phyloP scores from a whole-genome alignment of 495 filamentous ascomycete species.

The Choiromyces venosus region DNA sequence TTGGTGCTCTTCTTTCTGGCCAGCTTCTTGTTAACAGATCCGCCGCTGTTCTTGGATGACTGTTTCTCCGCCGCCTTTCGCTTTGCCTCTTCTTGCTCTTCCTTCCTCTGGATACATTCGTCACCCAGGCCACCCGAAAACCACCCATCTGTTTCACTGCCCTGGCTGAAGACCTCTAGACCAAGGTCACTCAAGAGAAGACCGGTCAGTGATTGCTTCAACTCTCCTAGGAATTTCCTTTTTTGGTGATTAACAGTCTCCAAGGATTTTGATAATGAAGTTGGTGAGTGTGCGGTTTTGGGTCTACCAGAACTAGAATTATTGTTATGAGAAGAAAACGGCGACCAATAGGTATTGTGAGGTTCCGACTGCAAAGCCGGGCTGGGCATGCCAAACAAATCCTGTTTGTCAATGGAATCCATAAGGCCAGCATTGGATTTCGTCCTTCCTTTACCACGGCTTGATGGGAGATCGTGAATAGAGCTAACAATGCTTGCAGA shows the following conservation, averaged over 20 bases:
- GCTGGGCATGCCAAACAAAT: conserved; percentile 62
- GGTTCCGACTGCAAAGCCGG: conserved; percentile 71
- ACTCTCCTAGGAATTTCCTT: conserved; percentile 62
- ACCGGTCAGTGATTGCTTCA: conserved; percentile 74
- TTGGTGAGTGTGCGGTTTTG: conserved; percentile 40
- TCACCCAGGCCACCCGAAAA: conserved; percentile 70
- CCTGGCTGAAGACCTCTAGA: conserved; percentile 71
- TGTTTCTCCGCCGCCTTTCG: conserved; percentile 42
- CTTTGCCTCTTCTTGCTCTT: conserved; percentile 54
- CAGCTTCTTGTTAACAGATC: conserved; percentile 50
- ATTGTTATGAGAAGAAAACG: conserved; percentile 61
- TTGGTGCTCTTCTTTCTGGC: conserved; percentile 57
- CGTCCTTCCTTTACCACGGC: conserved; percentile 42
- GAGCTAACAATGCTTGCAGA: conserved; percentile 33
- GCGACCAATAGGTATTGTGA: conserved; percentile 81
- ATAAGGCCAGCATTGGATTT: conserved; percentile 52
- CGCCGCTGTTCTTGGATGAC: conserved; percentile 35
- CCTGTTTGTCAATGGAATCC: conserved; percentile 63
- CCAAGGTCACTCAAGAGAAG: conserved; percentile 86
- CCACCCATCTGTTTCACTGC: conserved; percentile 91
- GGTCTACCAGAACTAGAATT: conserved; percentile 50
- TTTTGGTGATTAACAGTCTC: conserved; percentile 49
- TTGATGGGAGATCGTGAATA: conserved; percentile 32
- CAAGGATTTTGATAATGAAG: conserved; percentile 35
- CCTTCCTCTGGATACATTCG: conserved; percentile 68